Evolutionary conservation across 805 yeast genomes (phyloP), one percentile per base, ranked within the genome.

Genomic region (Barnettozyma sp.): DNA sequence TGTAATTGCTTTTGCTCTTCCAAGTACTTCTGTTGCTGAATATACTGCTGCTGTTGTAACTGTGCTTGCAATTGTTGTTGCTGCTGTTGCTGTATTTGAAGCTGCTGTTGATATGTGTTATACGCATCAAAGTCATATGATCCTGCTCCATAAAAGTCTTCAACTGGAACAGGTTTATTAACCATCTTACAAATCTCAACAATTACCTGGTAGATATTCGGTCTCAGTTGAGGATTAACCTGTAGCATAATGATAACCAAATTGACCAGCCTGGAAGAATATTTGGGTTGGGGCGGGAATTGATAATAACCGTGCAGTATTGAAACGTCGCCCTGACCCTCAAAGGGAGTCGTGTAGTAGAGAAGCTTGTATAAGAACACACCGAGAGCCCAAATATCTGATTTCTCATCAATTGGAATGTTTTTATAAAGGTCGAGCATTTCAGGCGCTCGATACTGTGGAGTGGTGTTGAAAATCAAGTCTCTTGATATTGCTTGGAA

Each of bases 381-480:
- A 10, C 94, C 94, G 23, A 83, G 55, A 0, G 94, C 94, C 94
- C 94, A 83, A 16, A 83, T 71, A 55, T 83, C 94, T 34, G 85
- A 74, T 55, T 83, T 83, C 53, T 83, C 92, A 57, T 82, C 83
- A 34, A 83, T 76, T 10, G 90, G 81, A 39, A 71, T 69, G 4
- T 84, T 77, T 39, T 73, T 68, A 34, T 73, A 68, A 22, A 83
- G 62, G 50, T 83, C 90, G 21, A 83, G 63, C 92, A 83, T 83
- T 57, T 83, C 94, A 4, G 94, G 94, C 4, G 87, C 67, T 45
- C 94, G 65, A 54, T 83, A 90, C 58, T 92, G 98, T 12, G 95
- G 95, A 4, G 98, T 90, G 0, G 98, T 90, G 54, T 90, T 94
- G 44, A 79, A 76, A 50, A 85, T 73, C 38, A 90, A 76, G 55